phyloP scores from a whole-genome alignment of 345 rosid genomes.

The Acer negundo region DNA sequence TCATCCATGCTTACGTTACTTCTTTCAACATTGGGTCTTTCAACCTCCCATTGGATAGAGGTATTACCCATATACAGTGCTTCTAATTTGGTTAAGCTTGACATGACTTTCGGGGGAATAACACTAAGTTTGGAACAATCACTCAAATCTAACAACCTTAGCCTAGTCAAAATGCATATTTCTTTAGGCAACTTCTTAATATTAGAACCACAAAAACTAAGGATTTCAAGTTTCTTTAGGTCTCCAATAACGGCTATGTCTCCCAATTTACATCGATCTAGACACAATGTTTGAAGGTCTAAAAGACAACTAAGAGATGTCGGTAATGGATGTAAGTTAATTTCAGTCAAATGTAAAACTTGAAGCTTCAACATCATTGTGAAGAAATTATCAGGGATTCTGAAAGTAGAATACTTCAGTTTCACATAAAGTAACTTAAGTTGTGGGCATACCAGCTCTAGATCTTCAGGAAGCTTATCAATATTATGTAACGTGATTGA shows the following conservation, averaged over 20 bases:
- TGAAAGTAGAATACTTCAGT: not conserved
- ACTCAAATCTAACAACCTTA: constrained; percentile 21
- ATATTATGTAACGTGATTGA: not conserved
- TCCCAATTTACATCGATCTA: not conserved
- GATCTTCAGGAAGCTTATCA: not conserved
- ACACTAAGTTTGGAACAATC: constrained; percentile 4
- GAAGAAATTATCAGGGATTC: constrained; percentile 18
- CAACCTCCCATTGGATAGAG: constrained; percentile 6
- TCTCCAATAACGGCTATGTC: constrained; percentile 11
- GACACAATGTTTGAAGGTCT: constrained; percentile 21
- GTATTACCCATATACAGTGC: constrained; percentile 25
- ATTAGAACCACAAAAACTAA: constrained; percentile 16
- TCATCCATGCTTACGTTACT: constrained; percentile 21
- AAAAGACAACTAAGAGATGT: not conserved
- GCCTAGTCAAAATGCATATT: constrained; percentile 1
- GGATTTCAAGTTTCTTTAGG: constrained; percentile 15
- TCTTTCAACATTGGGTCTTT: not conserved
- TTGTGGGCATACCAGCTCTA: not conserved
- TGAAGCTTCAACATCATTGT: constrained; percentile 16
- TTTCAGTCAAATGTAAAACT: constrained; percentile 20
- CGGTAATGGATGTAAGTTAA: constrained; percentile 9
- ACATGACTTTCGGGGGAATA: constrained; percentile 11
- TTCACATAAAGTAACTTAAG: not conserved
- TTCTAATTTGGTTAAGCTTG: constrained; percentile 25
- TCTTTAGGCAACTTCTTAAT: constrained; percentile 23